phyloP scores from a whole-genome alignment of 305 asterid species.

The Fraxinus floribunda region DNA sequence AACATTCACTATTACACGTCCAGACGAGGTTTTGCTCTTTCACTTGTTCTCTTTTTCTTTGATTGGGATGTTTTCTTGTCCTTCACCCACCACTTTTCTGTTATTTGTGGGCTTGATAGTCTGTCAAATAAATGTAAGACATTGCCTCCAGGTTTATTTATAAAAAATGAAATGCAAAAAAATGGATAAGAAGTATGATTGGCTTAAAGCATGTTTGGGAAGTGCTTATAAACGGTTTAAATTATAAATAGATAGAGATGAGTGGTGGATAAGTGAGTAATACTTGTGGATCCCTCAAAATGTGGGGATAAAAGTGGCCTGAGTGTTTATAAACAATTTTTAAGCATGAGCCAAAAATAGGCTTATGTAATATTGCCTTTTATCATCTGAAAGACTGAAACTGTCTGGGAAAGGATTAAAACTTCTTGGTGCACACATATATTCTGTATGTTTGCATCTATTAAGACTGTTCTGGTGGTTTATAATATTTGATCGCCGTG shows the following conservation, averaged over 20 bases:
- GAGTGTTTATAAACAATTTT: not conserved
- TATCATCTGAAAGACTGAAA: not conserved
- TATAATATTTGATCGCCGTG: constrained; percentile 21
- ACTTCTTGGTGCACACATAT: not conserved
- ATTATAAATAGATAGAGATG: no score
- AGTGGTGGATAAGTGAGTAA: no score
- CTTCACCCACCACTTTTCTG: not conserved
- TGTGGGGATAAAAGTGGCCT: not conserved
- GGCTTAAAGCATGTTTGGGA: not conserved
- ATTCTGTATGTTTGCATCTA: constrained; percentile 1
- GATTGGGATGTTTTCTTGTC: not conserved
- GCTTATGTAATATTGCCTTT: not conserved
- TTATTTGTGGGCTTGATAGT: no score
- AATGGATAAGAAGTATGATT: not conserved
- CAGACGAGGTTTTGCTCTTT: constrained; percentile 44
- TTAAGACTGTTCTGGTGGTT: constrained; percentile 15
- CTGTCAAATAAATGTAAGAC: not conserved
- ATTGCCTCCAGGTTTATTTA: not conserved
- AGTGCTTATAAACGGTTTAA: not conserved
- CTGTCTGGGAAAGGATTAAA: not conserved
- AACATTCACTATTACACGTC: constrained; percentile 39
- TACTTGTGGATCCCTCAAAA: not conserved
- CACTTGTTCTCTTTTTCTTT: constrained; percentile 10
- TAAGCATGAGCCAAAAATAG: not conserved
- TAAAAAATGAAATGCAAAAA: not conserved